Conservation (phyloP, 371 early-diverging fungal genomes). For the Mortierella polycephala region DNA sequence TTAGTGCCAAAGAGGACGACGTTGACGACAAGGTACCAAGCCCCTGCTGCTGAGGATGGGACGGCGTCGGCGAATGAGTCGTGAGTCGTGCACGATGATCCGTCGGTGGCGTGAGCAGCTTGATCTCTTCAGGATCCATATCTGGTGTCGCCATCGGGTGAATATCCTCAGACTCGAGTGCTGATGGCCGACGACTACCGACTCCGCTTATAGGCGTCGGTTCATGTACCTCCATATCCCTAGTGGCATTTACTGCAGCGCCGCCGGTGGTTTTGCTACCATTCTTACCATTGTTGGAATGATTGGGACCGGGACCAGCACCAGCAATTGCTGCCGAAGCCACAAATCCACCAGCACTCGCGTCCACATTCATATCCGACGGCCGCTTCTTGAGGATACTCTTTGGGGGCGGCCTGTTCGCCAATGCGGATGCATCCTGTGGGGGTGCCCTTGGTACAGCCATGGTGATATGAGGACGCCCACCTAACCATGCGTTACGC, state of each 20-base stretch:
- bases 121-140: slow-evolving; percentile 5
- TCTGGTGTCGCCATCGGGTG: slow-evolving; percentile 17
- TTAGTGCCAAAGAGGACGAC: background rate
- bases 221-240: too few species aligned
- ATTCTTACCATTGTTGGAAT: background rate
- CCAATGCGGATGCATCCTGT: background rate
- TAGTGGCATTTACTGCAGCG: background rate
- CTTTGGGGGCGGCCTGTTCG: slow-evolving; percentile 14
- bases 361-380: background rate
- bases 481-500: slow-evolving; percentile 8
- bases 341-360: background rate
- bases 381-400: slow-evolving; percentile 42
- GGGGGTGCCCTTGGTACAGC: slow-evolving; percentile 27
- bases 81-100: slow-evolving; percentile 37
- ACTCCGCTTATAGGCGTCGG: background rate
- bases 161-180: slow-evolving; percentile 1
- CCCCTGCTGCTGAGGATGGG: slow-evolving; percentile 17
- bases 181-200: background rate
- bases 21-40: background rate
- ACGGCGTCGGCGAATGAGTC: slow-evolving; percentile 29
- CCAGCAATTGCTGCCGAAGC: background rate
- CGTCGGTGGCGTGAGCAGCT: slow-evolving; percentile 6
- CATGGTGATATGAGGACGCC: slow-evolving; percentile 4
- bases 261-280: background rate
- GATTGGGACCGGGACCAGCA: background rate